Evolutionary conservation across 305 asterid genomes (phyloP), one percentile per base, ranked within the genome.

Genomic region (Andrographis paniculata): DNA sequence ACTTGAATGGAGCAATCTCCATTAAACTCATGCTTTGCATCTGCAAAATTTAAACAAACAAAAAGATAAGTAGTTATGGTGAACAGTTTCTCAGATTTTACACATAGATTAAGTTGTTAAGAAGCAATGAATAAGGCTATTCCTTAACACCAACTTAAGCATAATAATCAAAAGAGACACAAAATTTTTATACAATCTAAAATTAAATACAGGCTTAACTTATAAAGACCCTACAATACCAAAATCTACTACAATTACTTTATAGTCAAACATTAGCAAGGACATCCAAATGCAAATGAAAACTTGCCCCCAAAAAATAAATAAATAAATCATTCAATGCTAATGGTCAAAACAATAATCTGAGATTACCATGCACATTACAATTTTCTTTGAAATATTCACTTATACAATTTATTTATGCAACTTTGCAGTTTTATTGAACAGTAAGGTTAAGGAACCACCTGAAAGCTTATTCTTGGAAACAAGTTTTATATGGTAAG

Each of bases 381-480:
- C 42, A 37, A 1, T 5, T 5, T 37, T 37, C 12, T 1, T 37
- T 37, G 17, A 4, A 13, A 33, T 16, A 22, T 15, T 31, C 17
- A 45, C 14, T 23, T 23, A 28, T 47, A 15, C 12, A 24, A 31
- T 47, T 14, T 6, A 35, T 40, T 17, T 5, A 37, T 27, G 40
- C 9, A 40, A 35, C 11, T 18, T 39, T 31, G 43, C 49, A 52
- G 36, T 23, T 38, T 14, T 14, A 21, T 18, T 46, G 10, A 33
- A 53, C 23, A 50, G 52, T 33, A 7, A 4, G 48, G 48, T 48
- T 52, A 11, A 24, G 38, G 12, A 57, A 47, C 63, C 68, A 85
- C 98, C 98, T 80, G 87, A 61, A 51, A 91, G 95, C 65, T 68
- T 67, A 50, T 76, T 60, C 62, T 70, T 64, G 27, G 96, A 59